Evolutionary conservation across 2,329 filamentous ascomycete species (phyloP).

Genomic region (Phyllosticta citribraziliensis): DNA sequence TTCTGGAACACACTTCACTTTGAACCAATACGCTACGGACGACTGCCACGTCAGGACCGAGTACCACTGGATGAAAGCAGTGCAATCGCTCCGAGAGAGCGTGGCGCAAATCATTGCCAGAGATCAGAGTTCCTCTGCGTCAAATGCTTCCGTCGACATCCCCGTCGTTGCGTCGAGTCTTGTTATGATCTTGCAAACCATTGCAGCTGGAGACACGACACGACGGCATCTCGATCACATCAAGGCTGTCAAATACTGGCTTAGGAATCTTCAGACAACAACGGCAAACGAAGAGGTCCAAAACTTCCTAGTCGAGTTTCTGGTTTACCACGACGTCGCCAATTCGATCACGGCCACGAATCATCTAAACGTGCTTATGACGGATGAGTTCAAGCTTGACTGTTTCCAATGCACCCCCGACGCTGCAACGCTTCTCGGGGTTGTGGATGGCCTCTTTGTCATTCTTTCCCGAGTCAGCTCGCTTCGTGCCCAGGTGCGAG

Average conservation of each 20-base stretch:
- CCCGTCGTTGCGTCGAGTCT: conserved; percentile 53
- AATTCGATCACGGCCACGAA: conserved; percentile 48
- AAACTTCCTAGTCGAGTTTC: conserved; percentile 64
- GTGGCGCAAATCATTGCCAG: neutral
- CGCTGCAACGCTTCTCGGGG: conserved; percentile 59
- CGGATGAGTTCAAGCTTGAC: conserved; percentile 44
- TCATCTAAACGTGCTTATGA: conserved; percentile 42
- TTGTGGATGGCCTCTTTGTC: conserved; percentile 71
- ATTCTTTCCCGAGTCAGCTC: conserved; percentile 71
- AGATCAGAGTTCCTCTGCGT: conserved; percentile 17
- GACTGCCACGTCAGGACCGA: neutral
- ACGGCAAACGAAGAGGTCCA: conserved; percentile 58
- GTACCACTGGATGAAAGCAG: neutral
- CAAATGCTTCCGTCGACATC: conserved; percentile 39
- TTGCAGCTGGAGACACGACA: conserved; percentile 48
- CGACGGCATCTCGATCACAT: conserved; percentile 64
- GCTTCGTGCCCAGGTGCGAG: conserved; percentile 64
- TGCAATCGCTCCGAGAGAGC: neutral
- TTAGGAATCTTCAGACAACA: conserved; percentile 47
- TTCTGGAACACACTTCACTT: conserved; percentile 58
- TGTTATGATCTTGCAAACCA: conserved; percentile 48
- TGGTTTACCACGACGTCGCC: conserved; percentile 67
- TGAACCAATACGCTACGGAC: neutral
- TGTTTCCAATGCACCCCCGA: conserved; percentile 46
- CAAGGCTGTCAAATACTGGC: conserved; percentile 61